A percentile compares a stretch with the other conserved stretches of the same genome.
Evolutionary conservation across 148 eudicot species (phyloP).

Genomic region (Polygonum aviculare): DNA sequence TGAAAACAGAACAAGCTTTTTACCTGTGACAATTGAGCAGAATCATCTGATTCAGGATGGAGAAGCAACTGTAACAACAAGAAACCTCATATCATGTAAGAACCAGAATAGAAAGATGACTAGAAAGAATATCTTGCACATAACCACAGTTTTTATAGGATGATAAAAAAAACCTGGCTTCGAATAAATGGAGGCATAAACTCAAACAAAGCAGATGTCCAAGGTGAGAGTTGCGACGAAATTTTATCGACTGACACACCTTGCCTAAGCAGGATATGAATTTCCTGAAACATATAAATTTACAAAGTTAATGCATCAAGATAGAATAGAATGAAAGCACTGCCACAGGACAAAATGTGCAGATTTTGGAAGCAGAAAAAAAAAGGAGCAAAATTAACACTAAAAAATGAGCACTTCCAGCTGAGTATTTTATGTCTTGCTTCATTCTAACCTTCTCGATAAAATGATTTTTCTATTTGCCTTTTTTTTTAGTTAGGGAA

Average conservation of each 20-base stretch:
- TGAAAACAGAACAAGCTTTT: conserved; percentile 5
- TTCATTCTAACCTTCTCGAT: not conserved
- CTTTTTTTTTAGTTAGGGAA: not conserved
- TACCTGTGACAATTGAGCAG: conserved; percentile 98
- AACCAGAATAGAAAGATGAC: not conserved
- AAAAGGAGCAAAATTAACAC: not conserved
- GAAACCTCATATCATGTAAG: conserved; percentile 6
- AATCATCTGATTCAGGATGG: conserved; percentile 95
- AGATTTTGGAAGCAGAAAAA: not conserved
- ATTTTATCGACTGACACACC: conserved; percentile 75
- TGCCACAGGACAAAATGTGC: not conserved
- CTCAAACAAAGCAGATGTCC: conserved; percentile 95
- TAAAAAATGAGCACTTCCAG: not conserved
- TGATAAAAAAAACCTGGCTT: conserved; percentile 49
- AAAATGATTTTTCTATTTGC: not conserved
- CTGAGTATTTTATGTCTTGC: not conserved
- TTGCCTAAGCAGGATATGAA: conserved; percentile 68
- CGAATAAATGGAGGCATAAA: conserved; percentile 84
- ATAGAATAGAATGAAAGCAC: not conserved
- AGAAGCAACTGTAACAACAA: conserved; percentile 69
- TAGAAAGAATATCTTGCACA: conserved; percentile 1
- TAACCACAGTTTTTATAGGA: not conserved
- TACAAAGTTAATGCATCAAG: not conserved
- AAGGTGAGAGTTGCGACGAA: conserved; percentile 85
- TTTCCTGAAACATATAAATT: conserved; percentile 51